Evolutionary conservation across 2,329 filamentous ascomycete genomes (phyloP).

Genomic region (Phialocephala sp.): DNA sequence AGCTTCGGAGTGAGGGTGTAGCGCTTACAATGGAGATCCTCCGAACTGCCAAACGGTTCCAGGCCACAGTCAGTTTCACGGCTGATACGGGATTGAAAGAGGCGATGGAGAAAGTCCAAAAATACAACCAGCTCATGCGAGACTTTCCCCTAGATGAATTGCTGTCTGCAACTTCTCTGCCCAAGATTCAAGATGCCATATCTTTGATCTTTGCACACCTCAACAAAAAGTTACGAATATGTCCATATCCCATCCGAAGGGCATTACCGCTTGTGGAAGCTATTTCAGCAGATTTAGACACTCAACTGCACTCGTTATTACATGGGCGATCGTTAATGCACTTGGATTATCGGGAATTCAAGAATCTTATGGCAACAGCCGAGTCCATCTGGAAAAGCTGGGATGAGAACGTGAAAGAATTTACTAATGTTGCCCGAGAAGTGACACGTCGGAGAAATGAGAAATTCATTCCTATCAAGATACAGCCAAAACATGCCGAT

Average conservation of each 20-base stretch:
- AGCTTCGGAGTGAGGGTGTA: slow-evolving; percentile 88
- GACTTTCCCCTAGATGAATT: slow-evolving; percentile 97
- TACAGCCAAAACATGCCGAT: slow-evolving; percentile 83
- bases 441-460: slow-evolving; percentile 92
- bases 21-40: slow-evolving; percentile 91
- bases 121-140: slow-evolving; percentile 98
- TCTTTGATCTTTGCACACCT: slow-evolving; percentile 90
- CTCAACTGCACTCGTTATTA: slow-evolving; percentile 82
- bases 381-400: slow-evolving; percentile 88
- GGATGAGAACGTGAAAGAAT: slow-evolving; percentile 97
- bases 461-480: slow-evolving; percentile 98
- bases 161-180: slow-evolving; percentile 85
- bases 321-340: slow-evolving; percentile 89
- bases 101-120: slow-evolving; percentile 93
- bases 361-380: slow-evolving; percentile 80
- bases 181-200: slow-evolving; percentile 88
- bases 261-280: slow-evolving; percentile 94
- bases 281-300: slow-evolving; percentile 91
- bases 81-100: slow-evolving; percentile 96
- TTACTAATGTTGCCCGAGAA: slow-evolving; percentile 96
- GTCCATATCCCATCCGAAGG: slow-evolving; percentile 90
- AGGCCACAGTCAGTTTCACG: slow-evolving; percentile 95
- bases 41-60: slow-evolving; percentile 96
- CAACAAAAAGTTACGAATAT: slow-evolving; percentile 97
- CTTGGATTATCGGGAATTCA: slow-evolving; percentile 90